Conservation (phyloP, 495 filamentous ascomycete species). For the Achaetomiella virescens region DNA sequence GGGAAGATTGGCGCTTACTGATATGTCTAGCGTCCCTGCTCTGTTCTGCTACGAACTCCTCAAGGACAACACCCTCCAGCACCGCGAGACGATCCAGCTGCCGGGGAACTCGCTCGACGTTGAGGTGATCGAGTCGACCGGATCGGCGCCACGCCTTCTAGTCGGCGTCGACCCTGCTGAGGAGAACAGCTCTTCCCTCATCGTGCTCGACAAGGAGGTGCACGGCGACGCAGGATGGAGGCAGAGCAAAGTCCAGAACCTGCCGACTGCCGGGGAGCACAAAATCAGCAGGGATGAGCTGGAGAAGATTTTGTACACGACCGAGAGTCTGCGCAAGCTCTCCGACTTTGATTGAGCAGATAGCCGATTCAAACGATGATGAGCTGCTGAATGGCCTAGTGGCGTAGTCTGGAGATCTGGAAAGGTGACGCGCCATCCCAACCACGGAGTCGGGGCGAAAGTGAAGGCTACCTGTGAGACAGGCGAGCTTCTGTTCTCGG, state of each 20-base stretch:
- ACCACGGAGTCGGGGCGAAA: too few species aligned
- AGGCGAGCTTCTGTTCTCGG: too few species aligned
- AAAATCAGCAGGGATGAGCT: conserved; percentile 38
- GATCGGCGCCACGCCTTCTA: conserved; percentile 30
- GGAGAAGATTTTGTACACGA: conserved; percentile 58
- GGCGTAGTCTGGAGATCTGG: too few species aligned
- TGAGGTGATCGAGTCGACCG: conserved; percentile 21
- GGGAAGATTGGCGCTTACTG: conserved; percentile 15
- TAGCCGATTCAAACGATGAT: not conserved
- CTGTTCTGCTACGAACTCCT: conserved; percentile 53
- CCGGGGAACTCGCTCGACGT: conserved; percentile 60
- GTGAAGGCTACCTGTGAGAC: too few species aligned
- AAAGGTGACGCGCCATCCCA: too few species aligned
- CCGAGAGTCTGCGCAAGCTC: conserved; percentile 64
- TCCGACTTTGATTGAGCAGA: conserved; percentile 22
- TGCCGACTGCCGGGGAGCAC: conserved; percentile 19
- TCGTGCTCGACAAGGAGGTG: conserved; percentile 16
- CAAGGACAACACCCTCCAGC: conserved; percentile 36
- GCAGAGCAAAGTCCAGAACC: not conserved
- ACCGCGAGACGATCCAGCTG: conserved; percentile 43
- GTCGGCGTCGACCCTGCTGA: conserved; percentile 52
- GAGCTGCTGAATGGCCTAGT: not conserved
- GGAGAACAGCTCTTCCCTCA: conserved; percentile 12
- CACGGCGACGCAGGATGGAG: conserved; percentile 8
- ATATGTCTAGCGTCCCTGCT: conserved; percentile 49